A percentile compares a stretch with the other conserved stretches of the same genome.
Evolutionary conservation across 1,284 basidiomycete genomes (phyloP).

Genomic region (Acaromyces ingoldii): DNA sequence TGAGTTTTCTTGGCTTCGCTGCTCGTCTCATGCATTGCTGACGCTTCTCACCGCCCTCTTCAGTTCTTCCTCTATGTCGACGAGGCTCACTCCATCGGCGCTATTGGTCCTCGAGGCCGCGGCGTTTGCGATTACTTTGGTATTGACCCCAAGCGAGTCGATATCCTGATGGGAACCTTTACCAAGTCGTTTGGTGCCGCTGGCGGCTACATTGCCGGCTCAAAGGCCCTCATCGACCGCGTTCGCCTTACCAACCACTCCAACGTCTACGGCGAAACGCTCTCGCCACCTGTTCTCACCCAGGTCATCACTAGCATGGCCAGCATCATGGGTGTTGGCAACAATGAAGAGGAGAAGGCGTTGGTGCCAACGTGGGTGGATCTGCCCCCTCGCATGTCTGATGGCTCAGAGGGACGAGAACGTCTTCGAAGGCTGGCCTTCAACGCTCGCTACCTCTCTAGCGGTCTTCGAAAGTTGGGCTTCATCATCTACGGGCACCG

Average conservation of each 20-base stretch:
- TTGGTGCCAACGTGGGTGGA: constrained; percentile 43
- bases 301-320: constrained; percentile 91
- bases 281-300: constrained; percentile 82
- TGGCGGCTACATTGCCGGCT: constrained; percentile 89
- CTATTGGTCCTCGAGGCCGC: constrained; percentile 85
- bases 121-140: constrained; percentile 95
- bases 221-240: constrained; percentile 71
- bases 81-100: constrained; percentile 96
- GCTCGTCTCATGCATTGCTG: not conserved
- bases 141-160: constrained; percentile 72
- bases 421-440: constrained; percentile 85
- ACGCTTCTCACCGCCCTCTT: not conserved
- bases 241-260: constrained; percentile 79
- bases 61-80: constrained; percentile 91
- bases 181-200: constrained; percentile 98
- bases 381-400: constrained; percentile 34
- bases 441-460: constrained; percentile 87
- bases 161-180: constrained; percentile 98
- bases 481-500: constrained; percentile 94
- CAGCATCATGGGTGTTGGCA: constrained; percentile 77
- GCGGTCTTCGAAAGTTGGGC: constrained; percentile 81
- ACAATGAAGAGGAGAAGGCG: constrained; percentile 30
- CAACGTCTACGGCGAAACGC: constrained; percentile 82
- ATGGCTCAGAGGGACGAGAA: constrained; percentile 65
- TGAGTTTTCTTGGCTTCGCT: constrained; percentile 48